Evolutionary conservation across 768 basidiomycete species (phyloP).

Genomic region (Psilocybe subaeruginosa): DNA sequence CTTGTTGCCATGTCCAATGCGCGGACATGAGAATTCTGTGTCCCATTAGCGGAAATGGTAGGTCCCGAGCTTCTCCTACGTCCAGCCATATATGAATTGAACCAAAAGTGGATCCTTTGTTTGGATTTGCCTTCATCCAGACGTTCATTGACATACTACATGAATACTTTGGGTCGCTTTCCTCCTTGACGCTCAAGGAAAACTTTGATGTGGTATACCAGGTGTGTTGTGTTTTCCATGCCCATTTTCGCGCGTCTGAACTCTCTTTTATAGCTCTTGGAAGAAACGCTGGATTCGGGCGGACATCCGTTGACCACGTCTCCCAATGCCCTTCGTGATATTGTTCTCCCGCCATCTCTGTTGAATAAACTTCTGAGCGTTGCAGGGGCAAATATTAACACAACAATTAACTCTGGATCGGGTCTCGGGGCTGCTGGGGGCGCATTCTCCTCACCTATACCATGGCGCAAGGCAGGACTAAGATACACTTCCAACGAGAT

Average conservation of each 20-base stretch:
- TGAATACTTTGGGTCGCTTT: slow-evolving; percentile 89
- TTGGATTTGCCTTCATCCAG: slow-evolving; percentile 88
- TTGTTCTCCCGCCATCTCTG: slow-evolving; percentile 90
- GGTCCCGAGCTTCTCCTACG: slow-evolving; percentile 29
- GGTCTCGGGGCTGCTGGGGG: slow-evolving; percentile 42
- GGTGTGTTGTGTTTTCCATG: slow-evolving; percentile 41
- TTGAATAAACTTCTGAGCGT: slow-evolving; percentile 69
- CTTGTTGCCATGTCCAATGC: slow-evolving; percentile 81
- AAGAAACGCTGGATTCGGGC: slow-evolving; percentile 93
- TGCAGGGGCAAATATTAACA: slow-evolving; percentile 52
- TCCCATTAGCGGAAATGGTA: slow-evolving; percentile 85
- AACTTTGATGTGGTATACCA: slow-evolving; percentile 97
- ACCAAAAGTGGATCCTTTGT: slow-evolving; percentile 78
- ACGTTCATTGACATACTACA: slow-evolving; percentile 81
- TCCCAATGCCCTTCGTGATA: slow-evolving; percentile 86
- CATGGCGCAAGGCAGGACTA: slow-evolving; percentile 88
- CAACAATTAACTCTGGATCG: slow-evolving; percentile 48
- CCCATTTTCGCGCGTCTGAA: slow-evolving; percentile 8
- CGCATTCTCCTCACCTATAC: slow-evolving; percentile 87
- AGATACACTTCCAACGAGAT: slow-evolving; percentile 90
- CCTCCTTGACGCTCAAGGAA: slow-evolving; percentile 78
- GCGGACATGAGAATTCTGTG: slow-evolving; percentile 79
- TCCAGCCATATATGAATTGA: slow-evolving; percentile 16
- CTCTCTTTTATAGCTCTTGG: slow-evolving; percentile 64
- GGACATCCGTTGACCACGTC: slow-evolving; percentile 93